These are phyloP conservation scores for Myriangium duriaei DNA, from an alignment of 2,329 filamentous ascomycete species.

Conservation along the genomic window DNA sequence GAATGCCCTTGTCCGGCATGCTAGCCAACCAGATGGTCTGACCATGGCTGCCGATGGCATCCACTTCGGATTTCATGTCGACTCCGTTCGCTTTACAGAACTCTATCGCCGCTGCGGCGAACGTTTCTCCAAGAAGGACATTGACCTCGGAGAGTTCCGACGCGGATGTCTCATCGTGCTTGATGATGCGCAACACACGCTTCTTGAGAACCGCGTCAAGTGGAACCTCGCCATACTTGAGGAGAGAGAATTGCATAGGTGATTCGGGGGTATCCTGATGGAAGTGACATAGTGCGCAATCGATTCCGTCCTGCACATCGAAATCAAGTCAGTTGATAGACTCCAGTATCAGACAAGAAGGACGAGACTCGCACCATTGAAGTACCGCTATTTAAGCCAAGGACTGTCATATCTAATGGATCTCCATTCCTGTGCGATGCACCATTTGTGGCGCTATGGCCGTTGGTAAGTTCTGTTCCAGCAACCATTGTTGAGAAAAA, in stretches of 20 bases:
- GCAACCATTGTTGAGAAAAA: too few relatives aligned
- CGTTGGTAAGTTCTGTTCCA: not conserved
- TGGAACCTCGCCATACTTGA: constrained; percentile 43
- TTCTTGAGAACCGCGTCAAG: constrained; percentile 43
- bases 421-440: too few relatives aligned
- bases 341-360: too few relatives aligned
- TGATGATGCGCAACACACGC: constrained; percentile 45
- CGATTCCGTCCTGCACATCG: constrained; percentile 39
- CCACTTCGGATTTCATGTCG: constrained; percentile 32
- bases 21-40: constrained; percentile 46
- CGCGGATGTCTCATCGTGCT: constrained; percentile 40
- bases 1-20: constrained; percentile 38
- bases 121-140: constrained; percentile 44
- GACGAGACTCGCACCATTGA: constrained; percentile 33
- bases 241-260: constrained; percentile 44
- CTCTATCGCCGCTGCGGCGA: constrained; percentile 38
- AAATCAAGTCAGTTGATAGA: too few relatives aligned
- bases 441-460: not conserved
- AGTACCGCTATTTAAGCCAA: constrained; percentile 43
- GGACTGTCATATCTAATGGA: constrained; percentile 38
- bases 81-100: constrained; percentile 38
- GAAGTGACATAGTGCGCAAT: constrained; percentile 47
- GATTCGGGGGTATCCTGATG: constrained; percentile 38
- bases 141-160: constrained; percentile 46
- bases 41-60: constrained; percentile 45